Conservation (phyloP, 257 asterid species). For the Penstemon eatonii region DNA sequence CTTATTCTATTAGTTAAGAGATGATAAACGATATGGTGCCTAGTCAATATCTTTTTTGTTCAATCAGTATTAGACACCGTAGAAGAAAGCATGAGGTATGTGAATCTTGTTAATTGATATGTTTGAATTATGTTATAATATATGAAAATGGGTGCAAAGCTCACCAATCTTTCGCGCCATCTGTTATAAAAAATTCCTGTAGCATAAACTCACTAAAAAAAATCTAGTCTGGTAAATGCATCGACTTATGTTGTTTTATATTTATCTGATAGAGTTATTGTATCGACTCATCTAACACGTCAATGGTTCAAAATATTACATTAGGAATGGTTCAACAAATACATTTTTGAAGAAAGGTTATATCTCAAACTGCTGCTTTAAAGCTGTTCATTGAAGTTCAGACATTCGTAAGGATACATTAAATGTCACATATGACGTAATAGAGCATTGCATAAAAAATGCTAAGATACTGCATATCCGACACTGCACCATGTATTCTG, state of each 20-base stretch:
- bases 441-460: not conserved
- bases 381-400: not conserved
- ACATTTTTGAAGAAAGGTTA: not conserved
- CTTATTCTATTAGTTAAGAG: slow-evolving; percentile 4
- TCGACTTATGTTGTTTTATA: not conserved
- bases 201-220: not conserved
- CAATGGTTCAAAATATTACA: not conserved
- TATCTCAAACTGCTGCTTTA: slow-evolving; percentile 7
- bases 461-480: no score
- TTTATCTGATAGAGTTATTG: not conserved
- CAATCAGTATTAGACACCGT: not conserved
- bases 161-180: no score
- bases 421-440: not conserved
- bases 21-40: slow-evolving; percentile 13
- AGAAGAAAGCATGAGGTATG: not conserved
- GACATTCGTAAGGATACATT: not conserved
- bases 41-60: not conserved
- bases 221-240: not conserved
- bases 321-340: slow-evolving; percentile 1
- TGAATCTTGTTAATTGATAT: not conserved
- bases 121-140: not conserved
- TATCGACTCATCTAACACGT: not conserved
- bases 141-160: no score
- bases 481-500: no score
- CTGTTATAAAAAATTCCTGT: not conserved